Conservation (phyloP, 306 rosid species). For the Pterocarpus macrocarpus region DNA sequence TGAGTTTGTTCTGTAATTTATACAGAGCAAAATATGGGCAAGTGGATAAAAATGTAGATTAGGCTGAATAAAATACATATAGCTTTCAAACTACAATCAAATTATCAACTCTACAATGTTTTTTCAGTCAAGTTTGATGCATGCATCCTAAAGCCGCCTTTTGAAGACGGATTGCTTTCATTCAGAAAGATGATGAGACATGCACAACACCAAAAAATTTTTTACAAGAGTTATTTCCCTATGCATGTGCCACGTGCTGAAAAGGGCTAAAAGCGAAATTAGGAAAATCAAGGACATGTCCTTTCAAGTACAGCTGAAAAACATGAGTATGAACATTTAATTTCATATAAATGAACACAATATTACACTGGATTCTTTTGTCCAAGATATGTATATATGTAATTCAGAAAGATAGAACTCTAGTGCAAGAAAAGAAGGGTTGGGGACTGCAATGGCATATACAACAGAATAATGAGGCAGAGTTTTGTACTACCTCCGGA, state of each 20-base stretch:
- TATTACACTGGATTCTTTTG: constrained; percentile 13
- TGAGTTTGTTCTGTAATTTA: not conserved
- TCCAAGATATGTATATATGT: constrained; percentile 12
- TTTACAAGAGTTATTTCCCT: not conserved
- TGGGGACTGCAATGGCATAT: not conserved
- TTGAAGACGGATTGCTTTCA: constrained; percentile 11
- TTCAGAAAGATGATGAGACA: constrained; percentile 1
- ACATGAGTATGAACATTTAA: too few relatives aligned
- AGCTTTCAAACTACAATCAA: not conserved
- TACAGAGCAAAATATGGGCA: constrained; percentile 2
- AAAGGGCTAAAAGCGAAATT: constrained; percentile 2
- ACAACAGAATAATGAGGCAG: constrained; percentile 17
- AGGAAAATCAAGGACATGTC: constrained; percentile 22
- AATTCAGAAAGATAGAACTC: constrained; percentile 7
- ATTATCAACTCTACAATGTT: too few relatives aligned
- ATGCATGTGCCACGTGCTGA: not conserved
- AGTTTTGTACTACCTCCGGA: constrained; percentile 76
- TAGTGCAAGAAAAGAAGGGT: not conserved
- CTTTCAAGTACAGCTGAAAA: not conserved
- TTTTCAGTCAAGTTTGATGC: too few relatives aligned
- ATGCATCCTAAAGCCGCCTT: not conserved
- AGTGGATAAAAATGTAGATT: not conserved
- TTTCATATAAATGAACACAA: not conserved
- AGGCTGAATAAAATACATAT: constrained; percentile 4
- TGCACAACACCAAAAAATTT: not conserved